Evolutionary conservation across 129 eudicot species (phyloP).

Genomic region (Centaurea solstitialis): DNA sequence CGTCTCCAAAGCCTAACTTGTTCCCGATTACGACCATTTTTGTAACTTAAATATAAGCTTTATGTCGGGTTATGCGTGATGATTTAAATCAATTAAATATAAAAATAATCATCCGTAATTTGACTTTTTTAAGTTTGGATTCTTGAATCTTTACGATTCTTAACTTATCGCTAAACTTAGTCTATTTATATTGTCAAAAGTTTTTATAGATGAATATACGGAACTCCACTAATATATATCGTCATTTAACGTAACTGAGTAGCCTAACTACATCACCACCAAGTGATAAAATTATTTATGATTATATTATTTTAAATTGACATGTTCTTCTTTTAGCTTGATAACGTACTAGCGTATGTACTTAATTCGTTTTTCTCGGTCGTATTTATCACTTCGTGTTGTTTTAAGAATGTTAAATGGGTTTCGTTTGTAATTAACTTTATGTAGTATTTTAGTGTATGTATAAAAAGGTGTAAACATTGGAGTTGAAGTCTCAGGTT

Average conservation of each 20-base stretch:
- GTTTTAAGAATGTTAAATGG: too few relatives aligned
- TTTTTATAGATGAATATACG: neutral
- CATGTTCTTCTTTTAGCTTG: too few relatives aligned
- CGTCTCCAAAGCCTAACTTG: slow-evolving; percentile 33
- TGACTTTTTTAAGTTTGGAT: slow-evolving; percentile 29
- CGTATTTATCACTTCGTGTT: too few relatives aligned
- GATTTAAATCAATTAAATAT: slow-evolving; percentile 13
- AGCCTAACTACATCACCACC: neutral
- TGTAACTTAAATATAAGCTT: slow-evolving; percentile 4
- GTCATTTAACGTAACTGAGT: neutral
- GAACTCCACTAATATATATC: neutral
- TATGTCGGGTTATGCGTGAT: slow-evolving; percentile 40
- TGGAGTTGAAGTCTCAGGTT: too few relatives aligned
- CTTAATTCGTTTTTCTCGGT: too few relatives aligned
- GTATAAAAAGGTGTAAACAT: too few relatives aligned
- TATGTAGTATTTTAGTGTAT: too few relatives aligned
- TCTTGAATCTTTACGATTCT: slow-evolving; percentile 8
- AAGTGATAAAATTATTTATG: neutral
- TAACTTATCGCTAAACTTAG: neutral
- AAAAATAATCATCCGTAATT: slow-evolving; percentile 15
- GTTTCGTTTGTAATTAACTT: too few relatives aligned
- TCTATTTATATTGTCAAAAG: neutral
- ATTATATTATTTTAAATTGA: too few relatives aligned
- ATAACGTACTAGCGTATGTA: too few relatives aligned
- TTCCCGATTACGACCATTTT: slow-evolving; percentile 28